Percentiles rank a stretch among this genome's conserved stretches.
phyloP scores from a whole-genome alignment of 495 filamentous ascomycete species.

The Annulohypoxylon nitens region DNA sequence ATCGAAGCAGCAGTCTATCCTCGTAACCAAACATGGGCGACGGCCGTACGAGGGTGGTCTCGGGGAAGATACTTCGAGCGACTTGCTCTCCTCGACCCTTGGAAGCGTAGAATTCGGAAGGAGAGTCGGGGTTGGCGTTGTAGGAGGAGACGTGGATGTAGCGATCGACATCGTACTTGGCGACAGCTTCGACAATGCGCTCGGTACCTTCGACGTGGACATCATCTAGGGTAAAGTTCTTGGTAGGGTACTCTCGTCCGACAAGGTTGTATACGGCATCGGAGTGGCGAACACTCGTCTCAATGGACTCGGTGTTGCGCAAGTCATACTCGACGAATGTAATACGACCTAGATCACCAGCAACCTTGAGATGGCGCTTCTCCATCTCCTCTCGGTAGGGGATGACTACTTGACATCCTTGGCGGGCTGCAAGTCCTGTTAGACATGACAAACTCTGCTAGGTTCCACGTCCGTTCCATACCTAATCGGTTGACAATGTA shows the following conservation, averaged over 20 bases:
- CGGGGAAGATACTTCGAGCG: constrained; percentile 91
- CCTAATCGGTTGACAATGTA: constrained; percentile 98
- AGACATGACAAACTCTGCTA: constrained; percentile 14
- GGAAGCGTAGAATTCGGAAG: constrained; percentile 87
- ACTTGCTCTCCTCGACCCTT: constrained; percentile 90
- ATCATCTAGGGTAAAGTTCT: constrained; percentile 95
- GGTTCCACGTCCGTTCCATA: constrained; percentile 57
- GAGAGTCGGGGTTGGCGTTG: constrained; percentile 84
- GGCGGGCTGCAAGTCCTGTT: constrained; percentile 72
- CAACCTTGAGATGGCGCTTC: constrained; percentile 94
- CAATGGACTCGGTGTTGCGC: constrained; percentile 93
- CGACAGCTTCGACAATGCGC: constrained; percentile 93
- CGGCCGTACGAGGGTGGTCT: constrained; percentile 97
- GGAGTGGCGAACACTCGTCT: constrained; percentile 95
- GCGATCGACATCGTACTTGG: constrained; percentile 98
- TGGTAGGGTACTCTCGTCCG: constrained; percentile 94
- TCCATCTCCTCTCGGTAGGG: constrained; percentile 98
- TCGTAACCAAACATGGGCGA: constrained; percentile 95
- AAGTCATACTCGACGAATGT: constrained; percentile 95
- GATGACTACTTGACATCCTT: constrained; percentile 92
- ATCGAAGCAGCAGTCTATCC: constrained; percentile 87
- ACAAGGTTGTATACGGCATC: constrained; percentile 97
- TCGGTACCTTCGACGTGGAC: constrained; percentile 95
- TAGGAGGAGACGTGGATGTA: constrained; percentile 97
- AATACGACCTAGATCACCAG: constrained; percentile 91